A percentile compares a stretch with the other conserved stretches of the same genome.
These are phyloP conservation scores for Arbutus unedo DNA, from an alignment of 148 eudicot species.

Conservation along the genomic window DNA sequence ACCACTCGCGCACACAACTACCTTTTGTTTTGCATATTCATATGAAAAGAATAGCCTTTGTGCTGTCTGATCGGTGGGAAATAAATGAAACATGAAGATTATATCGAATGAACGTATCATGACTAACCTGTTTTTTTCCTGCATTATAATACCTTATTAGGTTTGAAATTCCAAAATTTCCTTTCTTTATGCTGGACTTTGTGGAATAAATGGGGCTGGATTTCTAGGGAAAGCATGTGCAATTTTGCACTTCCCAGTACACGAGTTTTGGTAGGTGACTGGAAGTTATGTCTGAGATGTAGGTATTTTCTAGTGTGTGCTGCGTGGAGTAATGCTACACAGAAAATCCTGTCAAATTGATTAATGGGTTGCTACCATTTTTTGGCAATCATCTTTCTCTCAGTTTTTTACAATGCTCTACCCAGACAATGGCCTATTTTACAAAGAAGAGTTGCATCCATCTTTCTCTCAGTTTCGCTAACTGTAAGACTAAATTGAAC, in stretches of 20 bases:
- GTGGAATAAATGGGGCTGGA: background rate
- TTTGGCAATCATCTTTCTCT: background rate
- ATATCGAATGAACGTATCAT: background rate
- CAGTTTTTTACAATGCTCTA: background rate
- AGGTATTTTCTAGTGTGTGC: background rate
- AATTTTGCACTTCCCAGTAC: background rate
- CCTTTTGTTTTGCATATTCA: background rate
- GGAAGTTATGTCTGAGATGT: background rate
- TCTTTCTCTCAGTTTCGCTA: background rate
- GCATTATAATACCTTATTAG: background rate
- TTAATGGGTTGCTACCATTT: background rate
- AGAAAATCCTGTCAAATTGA: background rate
- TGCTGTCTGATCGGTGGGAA: background rate
- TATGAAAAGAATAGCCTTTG: background rate
- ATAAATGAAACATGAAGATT: background rate
- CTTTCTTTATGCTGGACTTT: background rate
- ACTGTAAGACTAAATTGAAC: conserved; percentile 16
- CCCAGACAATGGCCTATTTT: too few species aligned
- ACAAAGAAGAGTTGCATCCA: background rate
- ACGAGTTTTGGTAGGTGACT: background rate
- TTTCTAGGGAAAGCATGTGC: background rate
- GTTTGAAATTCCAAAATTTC: background rate
- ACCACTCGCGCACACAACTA: background rate
- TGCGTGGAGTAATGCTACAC: background rate
- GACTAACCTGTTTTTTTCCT: background rate